phyloP scores from a whole-genome alignment of 75 land plant genomes.

The Isoetes taiwanensis region DNA sequence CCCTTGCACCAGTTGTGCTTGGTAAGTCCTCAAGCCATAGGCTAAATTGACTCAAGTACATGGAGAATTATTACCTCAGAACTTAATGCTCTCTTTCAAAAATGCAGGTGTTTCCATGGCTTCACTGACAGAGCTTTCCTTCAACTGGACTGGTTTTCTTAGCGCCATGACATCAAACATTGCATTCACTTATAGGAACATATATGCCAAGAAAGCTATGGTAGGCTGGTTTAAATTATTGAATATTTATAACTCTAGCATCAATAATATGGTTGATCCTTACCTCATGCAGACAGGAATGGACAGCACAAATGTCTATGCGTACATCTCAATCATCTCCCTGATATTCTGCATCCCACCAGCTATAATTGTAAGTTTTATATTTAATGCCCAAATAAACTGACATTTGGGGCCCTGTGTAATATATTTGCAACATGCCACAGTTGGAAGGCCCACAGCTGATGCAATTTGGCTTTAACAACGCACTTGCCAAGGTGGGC shows the following conservation, averaged over 20 bases:
- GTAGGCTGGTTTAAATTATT: conserved; percentile 16
- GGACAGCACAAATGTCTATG: conserved; percentile 97
- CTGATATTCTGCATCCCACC: conserved; percentile 81
- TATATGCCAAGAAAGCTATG: conserved; percentile 99
- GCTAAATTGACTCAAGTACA: not conserved
- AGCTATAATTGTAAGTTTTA: conserved; percentile 64
- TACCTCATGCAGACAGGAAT: conserved; percentile 60
- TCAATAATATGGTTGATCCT: not conserved
- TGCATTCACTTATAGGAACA: conserved; percentile 94
- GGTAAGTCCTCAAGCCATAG: conserved; percentile 29
- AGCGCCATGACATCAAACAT: conserved; percentile 99
- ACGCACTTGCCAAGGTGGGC: conserved; percentile 92
- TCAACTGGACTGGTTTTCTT: conserved; percentile 92
- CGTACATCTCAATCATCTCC: conserved; percentile 84
- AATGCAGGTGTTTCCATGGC: conserved; percentile 93
- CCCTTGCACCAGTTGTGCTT: conserved; percentile 80
- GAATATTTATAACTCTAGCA: not conserved
- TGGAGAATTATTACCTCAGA: not conserved
- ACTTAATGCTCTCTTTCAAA: not conserved
- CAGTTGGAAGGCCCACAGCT: conserved; percentile 89
- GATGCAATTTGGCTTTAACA: conserved; percentile 59
- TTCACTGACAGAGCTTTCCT: conserved; percentile 91
- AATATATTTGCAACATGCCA: not conserved
- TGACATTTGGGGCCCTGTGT: not conserved
- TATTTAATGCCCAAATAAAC: not conserved